Base-by-base conservation (phyloP, 345 rosid species). In the Hibiscus tridactylites region DNA sequence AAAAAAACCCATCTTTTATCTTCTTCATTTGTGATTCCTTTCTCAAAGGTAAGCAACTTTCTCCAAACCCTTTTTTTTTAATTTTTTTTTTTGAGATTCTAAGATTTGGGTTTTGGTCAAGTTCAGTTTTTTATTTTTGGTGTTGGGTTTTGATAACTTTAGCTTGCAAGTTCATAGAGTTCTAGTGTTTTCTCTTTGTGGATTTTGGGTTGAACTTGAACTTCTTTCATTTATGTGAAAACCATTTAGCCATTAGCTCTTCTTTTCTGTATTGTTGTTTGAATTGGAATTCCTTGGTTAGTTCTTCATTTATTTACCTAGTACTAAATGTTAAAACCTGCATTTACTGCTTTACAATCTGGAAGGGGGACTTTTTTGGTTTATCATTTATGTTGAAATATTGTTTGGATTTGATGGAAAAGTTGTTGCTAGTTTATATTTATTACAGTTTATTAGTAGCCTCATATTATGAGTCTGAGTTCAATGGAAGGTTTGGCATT, bases 1-100 rank as follows among this genome's bases (percentile, higher is more conserved):
- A 64, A 64, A 21, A 21, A 53, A 13, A 37, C 44, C 5, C 28
- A n/a, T 54, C 9, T 60, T 49, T 50, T 65, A 12, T 29, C 61
- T 73, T 49, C 62, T 64, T 10, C 37, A 35, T 19, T 37, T 52
- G 8, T 65, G 71, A 52, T 63, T 54, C 44, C 19, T 64, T 42
- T 71, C 65, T 58, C 73, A 58, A 58, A 57, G 73, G 65, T 71
- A 21, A 37, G 53, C 73, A 6, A 59, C 53, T 59, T 59, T 73
- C 53, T 64, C 64, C 24, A 49, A 17, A 5, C 58, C 49, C 21
- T 10, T 49, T 24, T 6, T 21, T 59, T 49, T 49, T 49, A 2
- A 58, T 12, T 58, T 71, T 46, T 71, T 46, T n/a, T n/a, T 21
- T 33, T 4, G 17, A 29, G 47, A 68, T 69, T 31, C 10, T 28